Evolutionary conservation across 306 rosid species (phyloP).

Genomic region (Boehmeria nivea): DNA sequence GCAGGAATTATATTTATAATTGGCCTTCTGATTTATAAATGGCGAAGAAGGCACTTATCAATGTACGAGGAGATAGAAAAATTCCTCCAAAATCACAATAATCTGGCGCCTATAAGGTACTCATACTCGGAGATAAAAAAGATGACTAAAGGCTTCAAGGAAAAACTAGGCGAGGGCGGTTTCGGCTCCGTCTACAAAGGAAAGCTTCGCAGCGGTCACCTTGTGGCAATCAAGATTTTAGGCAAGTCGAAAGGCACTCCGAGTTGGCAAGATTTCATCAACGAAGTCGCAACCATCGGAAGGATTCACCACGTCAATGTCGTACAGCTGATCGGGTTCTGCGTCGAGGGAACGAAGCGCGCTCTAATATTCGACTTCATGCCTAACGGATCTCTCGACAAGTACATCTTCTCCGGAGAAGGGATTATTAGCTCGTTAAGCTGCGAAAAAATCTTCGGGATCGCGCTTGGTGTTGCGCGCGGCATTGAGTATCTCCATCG

Average conservation of each 20-base stretch:
- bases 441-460: conserved; percentile 16
- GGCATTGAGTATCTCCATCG: conserved; percentile 33
- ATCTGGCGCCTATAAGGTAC: conserved; percentile 23
- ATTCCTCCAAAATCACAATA: conserved; percentile 3
- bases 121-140: conserved; percentile 25
- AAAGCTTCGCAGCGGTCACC: not conserved
- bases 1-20: not conserved
- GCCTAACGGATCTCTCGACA: conserved; percentile 6
- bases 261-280: conserved; percentile 29
- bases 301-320: conserved; percentile 34
- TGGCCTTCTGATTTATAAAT: not conserved
- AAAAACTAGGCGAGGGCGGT: conserved; percentile 19
- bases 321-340: conserved; percentile 23
- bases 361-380: conserved; percentile 11
- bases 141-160: conserved; percentile 27
- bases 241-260: conserved; percentile 15
- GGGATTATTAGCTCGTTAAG: not conserved
- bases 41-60: not conserved
- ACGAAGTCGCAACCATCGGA: conserved; percentile 32
- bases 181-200: conserved; percentile 5
- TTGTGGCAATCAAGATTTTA: conserved; percentile 7
- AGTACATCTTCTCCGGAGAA: not conserved
- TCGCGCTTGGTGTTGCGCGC: conserved; percentile 27
- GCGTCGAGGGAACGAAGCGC: conserved; percentile 1
- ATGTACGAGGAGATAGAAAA: conserved; percentile 5